Base-by-base conservation (phyloP, 345 rosid species). In the Moricandia arvensis region DNA sequence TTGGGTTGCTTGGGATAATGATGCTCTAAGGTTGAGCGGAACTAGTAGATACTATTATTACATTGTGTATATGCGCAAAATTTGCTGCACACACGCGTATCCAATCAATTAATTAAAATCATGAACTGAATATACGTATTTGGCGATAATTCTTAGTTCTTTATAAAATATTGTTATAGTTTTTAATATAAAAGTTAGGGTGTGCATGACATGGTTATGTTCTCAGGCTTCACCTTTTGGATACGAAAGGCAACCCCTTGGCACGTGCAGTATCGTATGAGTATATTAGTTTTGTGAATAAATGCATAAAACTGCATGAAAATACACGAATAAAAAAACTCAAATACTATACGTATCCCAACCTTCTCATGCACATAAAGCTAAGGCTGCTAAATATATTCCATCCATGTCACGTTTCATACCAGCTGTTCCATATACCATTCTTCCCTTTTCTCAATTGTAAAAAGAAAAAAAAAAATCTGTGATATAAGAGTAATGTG, bases 241-340 rank as follows among this genome's bases (percentile, higher is more conserved):
- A 64, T 77, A 77, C 66, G 80, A 71, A 70, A 71, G 53, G 53
- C 66, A 69, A 45, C 51, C 31, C 71, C 9, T 70, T 63, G 80
- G 67, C 80, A 77, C 71, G 80, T 64, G 75, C 66, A 71, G 47
- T 77, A 57, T 65, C 61, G 43, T 76, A 49, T n/a, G 63, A 47
- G 49, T 74, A 59, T 47, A 45, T 34, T 16, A 18, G 35, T 13
- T 21, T 59, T 59, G 37, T 67, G 33, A 49, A 34, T 47, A 4
- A 61, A 51, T 27, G 29, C 29, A 43, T 43, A 10, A 30, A 29
- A 58, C 10, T 66, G 7, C 66, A 59, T 68, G 17, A 62, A 75
- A 69, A 69, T 37, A 69, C 24, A 74, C 41, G 49, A 61, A 15
- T 1, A 58, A 66, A 21, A 8, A 58, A 66, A 24, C 69, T 5